These are phyloP conservation scores for Leccinum sublutescens DNA, from an alignment of 768 basidiomycete species.

Conservation along the genomic window DNA sequence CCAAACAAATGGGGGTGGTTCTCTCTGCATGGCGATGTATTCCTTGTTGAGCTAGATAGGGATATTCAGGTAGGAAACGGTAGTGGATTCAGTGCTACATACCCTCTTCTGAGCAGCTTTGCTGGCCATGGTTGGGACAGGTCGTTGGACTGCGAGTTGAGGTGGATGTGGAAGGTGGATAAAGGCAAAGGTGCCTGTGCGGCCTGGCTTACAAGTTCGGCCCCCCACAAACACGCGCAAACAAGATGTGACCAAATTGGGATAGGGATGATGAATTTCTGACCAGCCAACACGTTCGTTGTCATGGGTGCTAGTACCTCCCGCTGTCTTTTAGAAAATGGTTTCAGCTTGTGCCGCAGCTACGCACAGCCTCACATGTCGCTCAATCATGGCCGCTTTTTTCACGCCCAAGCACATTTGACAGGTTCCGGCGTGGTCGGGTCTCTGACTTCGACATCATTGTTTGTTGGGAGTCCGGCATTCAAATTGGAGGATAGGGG, in stretches of 20 bases:
- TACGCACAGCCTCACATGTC: conserved; percentile 5
- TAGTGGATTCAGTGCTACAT: conserved; percentile 23
- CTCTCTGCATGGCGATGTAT: conserved; percentile 87
- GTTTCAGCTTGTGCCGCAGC: not conserved
- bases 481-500: not conserved
- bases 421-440: not conserved
- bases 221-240: conserved; percentile 29
- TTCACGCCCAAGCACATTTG: not conserved
- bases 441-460: not conserved
- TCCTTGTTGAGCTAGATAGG: conserved; percentile 72
- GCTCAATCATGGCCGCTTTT: not conserved
- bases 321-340: not conserved
- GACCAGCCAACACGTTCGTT: conserved; percentile 3
- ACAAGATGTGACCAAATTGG: conserved; percentile 9
- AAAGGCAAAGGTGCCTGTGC: conserved; percentile 23
- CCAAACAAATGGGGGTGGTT: conserved; percentile 95
- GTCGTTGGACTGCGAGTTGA: not conserved
- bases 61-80: not conserved
- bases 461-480: conserved; percentile 10
- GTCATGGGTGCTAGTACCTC: conserved; percentile 9
- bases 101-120: conserved; percentile 88
- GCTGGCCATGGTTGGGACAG: conserved; percentile 58
- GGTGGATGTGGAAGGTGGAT: conserved; percentile 23
- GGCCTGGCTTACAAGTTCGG: conserved; percentile 18
- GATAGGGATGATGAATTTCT: conserved; percentile 21